Percentiles rank a stretch among this genome's conserved stretches.
Conservation (phyloP, 2,329 filamentous ascomycete species). For the Pyrenochaeta sp. region DNA sequence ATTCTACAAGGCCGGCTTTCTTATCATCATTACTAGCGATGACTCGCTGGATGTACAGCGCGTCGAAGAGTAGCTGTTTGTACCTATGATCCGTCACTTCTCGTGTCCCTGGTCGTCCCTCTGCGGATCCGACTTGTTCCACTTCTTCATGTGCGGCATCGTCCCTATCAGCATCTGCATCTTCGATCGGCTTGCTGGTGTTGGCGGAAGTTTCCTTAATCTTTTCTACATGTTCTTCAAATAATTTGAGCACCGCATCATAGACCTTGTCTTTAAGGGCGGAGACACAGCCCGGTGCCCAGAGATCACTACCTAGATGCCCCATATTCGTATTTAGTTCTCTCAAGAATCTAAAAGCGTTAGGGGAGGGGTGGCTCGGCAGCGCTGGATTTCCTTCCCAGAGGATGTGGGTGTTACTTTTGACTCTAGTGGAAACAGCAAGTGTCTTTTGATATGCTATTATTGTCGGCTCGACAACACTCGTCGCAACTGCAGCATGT, state of each 20-base stretch:
- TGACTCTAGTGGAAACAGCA: slow-evolving; percentile 53
- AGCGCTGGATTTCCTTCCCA: slow-evolving; percentile 83
- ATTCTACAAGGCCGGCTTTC: slow-evolving; percentile 5
- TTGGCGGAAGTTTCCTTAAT: slow-evolving; percentile 11
- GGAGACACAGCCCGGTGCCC: slow-evolving; percentile 74
- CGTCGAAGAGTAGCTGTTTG: slow-evolving; percentile 55
- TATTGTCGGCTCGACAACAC: slow-evolving; percentile 62
- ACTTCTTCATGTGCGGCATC: slow-evolving; percentile 3
- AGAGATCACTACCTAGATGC: slow-evolving; percentile 76
- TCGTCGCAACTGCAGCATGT: slow-evolving; percentile 67
- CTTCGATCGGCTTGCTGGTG: slow-evolving; percentile 13
- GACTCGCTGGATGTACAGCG: slow-evolving; percentile 52
- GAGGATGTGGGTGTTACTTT: slow-evolving; percentile 69
- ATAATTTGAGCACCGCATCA: slow-evolving; percentile 56
- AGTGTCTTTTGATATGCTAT: slow-evolving; percentile 54
- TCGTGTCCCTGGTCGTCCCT: slow-evolving; percentile 13
- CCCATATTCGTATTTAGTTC: slow-evolving; percentile 73
- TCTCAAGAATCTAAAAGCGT: slow-evolving; percentile 75
- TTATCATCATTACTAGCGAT: slow-evolving; percentile 12
- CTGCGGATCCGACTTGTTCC: slow-evolving; percentile 15
- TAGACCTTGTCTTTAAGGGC: slow-evolving; percentile 68
- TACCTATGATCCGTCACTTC: slow-evolving; percentile 36
- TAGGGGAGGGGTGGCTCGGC: slow-evolving; percentile 80
- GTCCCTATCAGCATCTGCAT: slow-evolving; percentile 8
- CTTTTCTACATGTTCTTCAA: slow-evolving; percentile 46